Base-by-base conservation (phyloP, 2,329 filamentous ascomycete genomes). In the Aspergillus carbonarius region DNA sequence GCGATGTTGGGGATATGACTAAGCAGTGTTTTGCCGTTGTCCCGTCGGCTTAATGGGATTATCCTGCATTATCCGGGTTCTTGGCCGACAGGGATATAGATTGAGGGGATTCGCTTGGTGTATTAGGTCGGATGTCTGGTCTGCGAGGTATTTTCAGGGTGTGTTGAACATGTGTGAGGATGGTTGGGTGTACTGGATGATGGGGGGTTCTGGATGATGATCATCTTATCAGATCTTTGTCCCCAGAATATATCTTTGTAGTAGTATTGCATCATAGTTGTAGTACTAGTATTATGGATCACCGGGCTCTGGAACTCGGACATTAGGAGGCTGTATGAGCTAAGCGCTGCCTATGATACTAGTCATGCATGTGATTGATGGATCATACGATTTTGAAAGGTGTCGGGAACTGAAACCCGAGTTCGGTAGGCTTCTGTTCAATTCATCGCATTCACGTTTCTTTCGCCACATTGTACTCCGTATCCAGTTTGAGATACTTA, bases 41-140 rank as follows among this genome's bases (percentile, higher is more conserved):
- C 44, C 44, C 44, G 44, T 48, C 44, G 44, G 44, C 44, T 48
- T 30, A 48, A 48, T 48, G 44, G 44, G 44, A 48, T 48, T 48
- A 17, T 30, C 25, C 3, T 48, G 44, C 25, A 18, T 30, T 48
- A 48, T 48, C 44, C 44, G 44, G 15, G n/a, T 17, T 18, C 44
- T 30, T 48, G 44, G 44, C 44, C 17, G 44, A 48, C 44, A 48
- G 44, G 44, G 25, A 30, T 48, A 48, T 32, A 48, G 17, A 48
- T 32, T n/a, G 17, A 17, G 25, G 44, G 15, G 13, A 2, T 18
- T 40, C 2, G n/a, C 6, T 17, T 18, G 8, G n/a, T 32, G 15
- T 1, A 13, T 23, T 48, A 8, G 5, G 1, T 32, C 44, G 15
- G 17, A 17, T 32, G n/a, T 10, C 17, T 48, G 15, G 27, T 5